A percentile compares a stretch with the other conserved stretches of the same genome.
phyloP scores from a whole-genome alignment of 2,329 filamentous ascomycete genomes.

The Neopestalotiopsis sp. region DNA sequence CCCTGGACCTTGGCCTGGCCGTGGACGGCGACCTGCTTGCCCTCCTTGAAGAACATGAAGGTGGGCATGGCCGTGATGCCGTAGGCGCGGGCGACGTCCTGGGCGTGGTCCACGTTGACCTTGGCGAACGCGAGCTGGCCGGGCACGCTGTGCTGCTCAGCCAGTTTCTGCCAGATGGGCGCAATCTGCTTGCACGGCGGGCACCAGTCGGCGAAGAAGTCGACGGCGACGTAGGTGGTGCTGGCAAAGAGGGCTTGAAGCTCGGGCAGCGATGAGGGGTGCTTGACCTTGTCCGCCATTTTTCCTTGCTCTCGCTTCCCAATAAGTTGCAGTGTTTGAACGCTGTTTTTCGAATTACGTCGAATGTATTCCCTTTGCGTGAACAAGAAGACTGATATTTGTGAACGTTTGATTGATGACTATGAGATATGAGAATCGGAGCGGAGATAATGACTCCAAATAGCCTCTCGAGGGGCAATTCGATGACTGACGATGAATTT shows the following conservation, averaged over 20 bases:
- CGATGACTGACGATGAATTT: slow-evolving; percentile 1
- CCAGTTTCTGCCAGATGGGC: slow-evolving; percentile 56
- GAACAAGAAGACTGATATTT: background rate
- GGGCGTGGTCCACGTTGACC: slow-evolving; percentile 61
- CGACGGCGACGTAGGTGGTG: slow-evolving; percentile 57
- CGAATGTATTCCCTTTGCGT: background rate
- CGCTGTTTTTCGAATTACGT: background rate
- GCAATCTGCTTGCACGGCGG: slow-evolving; percentile 65
- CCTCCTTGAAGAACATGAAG: slow-evolving; percentile 64
- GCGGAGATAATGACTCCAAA: background rate
- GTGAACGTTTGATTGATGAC: background rate
- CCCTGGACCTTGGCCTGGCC: slow-evolving; percentile 19
- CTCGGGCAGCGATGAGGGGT: slow-evolving; percentile 49
- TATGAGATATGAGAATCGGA: background rate
- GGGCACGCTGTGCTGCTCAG: slow-evolving; percentile 42
- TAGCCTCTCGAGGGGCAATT: background rate
- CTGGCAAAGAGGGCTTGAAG: slow-evolving; percentile 53
- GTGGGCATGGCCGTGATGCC: slow-evolving; percentile 62
- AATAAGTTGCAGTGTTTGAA: background rate
- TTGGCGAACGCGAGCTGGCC: slow-evolving; percentile 59
- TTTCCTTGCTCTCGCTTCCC: background rate
- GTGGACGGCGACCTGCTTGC: slow-evolving; percentile 29
- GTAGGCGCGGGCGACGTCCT: slow-evolving; percentile 54
- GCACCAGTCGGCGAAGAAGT: slow-evolving; percentile 67
- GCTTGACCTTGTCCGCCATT: slow-evolving; percentile 32